These are phyloP conservation scores for Dryas octopetala DNA, from an alignment of 306 rosid species.

Conservation along the genomic window DNA sequence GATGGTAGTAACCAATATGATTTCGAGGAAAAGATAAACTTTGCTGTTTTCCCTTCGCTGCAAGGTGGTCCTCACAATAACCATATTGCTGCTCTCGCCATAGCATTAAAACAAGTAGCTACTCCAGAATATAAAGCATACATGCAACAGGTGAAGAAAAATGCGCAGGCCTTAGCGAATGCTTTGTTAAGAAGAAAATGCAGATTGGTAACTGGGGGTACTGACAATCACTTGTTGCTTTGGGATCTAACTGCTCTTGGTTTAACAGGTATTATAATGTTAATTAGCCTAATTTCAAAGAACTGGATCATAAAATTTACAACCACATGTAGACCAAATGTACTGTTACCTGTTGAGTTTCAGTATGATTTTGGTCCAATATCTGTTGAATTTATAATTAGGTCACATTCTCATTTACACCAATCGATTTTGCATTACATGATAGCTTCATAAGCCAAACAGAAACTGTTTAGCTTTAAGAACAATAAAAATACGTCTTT, in stretches of 20 bases:
- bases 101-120: slow-evolving; percentile 81
- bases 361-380: not conserved
- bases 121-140: slow-evolving; percentile 70
- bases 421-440: not conserved
- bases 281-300: not conserved
- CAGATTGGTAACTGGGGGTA: slow-evolving; percentile 82
- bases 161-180: slow-evolving; percentile 76
- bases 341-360: not conserved
- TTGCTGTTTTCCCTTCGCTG: slow-evolving; percentile 68
- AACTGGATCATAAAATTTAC: not conserved
- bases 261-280: slow-evolving; percentile 48
- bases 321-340: no score
- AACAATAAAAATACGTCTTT: not conserved
- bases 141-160: slow-evolving; percentile 79
- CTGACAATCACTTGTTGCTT: slow-evolving; percentile 84
- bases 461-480: not conserved
- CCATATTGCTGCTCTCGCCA: slow-evolving; percentile 81
- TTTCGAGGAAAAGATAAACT: slow-evolving; percentile 80
- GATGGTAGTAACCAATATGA: slow-evolving; percentile 55
- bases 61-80: slow-evolving; percentile 96
- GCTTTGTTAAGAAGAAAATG: slow-evolving; percentile 80
- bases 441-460: not conserved
- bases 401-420: not conserved
- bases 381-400: not conserved
- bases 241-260: slow-evolving; percentile 83